Percentiles rank a stretch among this genome's conserved stretches.
Conservation (phyloP, 192 early-diverging fungal species). For the Cladochytrium replicatum region DNA sequence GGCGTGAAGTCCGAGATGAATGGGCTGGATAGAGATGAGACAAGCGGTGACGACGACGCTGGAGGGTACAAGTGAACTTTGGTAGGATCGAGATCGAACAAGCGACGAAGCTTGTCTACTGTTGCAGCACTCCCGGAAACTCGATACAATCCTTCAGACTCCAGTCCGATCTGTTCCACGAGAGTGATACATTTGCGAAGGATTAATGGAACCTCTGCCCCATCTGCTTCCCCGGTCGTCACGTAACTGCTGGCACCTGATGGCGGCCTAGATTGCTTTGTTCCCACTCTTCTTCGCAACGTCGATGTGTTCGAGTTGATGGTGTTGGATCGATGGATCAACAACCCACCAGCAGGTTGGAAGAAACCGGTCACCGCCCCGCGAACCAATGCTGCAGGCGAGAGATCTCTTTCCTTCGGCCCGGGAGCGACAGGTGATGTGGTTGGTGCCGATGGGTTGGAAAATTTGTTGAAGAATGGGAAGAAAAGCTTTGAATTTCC, state of each 20-base stretch:
- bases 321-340: conserved; percentile 21
- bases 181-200: conserved; percentile 36
- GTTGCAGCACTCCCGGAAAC: conserved; percentile 34
- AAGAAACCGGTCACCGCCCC: no score
- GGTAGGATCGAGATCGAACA: conserved; percentile 29
- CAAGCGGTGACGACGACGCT: no score
- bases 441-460: conserved; percentile 9
- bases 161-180: conserved; percentile 42
- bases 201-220: conserved; percentile 30
- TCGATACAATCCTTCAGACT: conserved; percentile 43
- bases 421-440: no score
- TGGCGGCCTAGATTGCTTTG: conserved; percentile 11
- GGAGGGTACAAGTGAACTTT: conserved; percentile 29
- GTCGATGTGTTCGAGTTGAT: conserved; percentile 22
- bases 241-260: conserved; percentile 17
- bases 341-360: no score
- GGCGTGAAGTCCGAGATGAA: conserved; percentile 12
- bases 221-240: conserved; percentile 18
- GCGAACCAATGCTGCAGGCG: no score
- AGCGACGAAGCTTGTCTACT: conserved; percentile 23
- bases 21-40: conserved; percentile 17
- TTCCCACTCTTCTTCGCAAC: conserved; percentile 26
- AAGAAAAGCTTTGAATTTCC: conserved; percentile 11
- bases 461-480: conserved; percentile 23
- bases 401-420: no score